Evolutionary conservation across 768 basidiomycete species (phyloP), one percentile per base, ranked within the genome.

Genomic region (Lenzites betulinus): DNA sequence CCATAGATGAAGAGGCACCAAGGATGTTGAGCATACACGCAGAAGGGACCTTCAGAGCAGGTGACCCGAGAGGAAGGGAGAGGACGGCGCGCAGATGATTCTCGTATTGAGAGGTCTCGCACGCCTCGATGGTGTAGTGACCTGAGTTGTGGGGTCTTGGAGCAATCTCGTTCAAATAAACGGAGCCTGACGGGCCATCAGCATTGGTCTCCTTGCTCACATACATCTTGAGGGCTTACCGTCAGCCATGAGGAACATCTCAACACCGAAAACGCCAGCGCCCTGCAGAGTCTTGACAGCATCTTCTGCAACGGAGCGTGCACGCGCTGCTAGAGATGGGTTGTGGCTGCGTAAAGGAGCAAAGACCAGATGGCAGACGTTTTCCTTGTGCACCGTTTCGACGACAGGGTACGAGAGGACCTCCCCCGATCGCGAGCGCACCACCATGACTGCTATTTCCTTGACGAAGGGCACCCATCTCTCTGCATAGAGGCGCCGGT

Each of bases 81-180:
- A 98, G 86, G 73, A 99, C 95, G 20, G 95, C 92, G 36, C 95
- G 93, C 51, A 98, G 88, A 73, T 98, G 97, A 66, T 98, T 97
- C 73, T 94, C 93, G 76, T 92, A 99, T 76, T 98, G 97, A 2
- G 96, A 98, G 2, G 94, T 92, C 66, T 93, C 81, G 73, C 95
- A 98, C 0, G 96, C 95, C 76, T 98, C 97, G 70, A 98, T 98
- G 28, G 95, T 97, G 74, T 98, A 96, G 73, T 99, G 97, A 0
- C 96, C 97, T 9, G 95, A 98, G 76, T 98, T 99, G 73, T 99
- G 97, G 1, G 97, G 96, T 18, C 97, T 85, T 13, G 97, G 97
- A 0, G 97, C 97, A 62, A 99, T 96, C 77, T 99, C 97, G 74
- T 99, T 99, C 64, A 99, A 83, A 59, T 86, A 86, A 1, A 98